Conservation (phyloP, 2,329 filamentous ascomycete genomes). For the Botrytis sinoallii region DNA sequence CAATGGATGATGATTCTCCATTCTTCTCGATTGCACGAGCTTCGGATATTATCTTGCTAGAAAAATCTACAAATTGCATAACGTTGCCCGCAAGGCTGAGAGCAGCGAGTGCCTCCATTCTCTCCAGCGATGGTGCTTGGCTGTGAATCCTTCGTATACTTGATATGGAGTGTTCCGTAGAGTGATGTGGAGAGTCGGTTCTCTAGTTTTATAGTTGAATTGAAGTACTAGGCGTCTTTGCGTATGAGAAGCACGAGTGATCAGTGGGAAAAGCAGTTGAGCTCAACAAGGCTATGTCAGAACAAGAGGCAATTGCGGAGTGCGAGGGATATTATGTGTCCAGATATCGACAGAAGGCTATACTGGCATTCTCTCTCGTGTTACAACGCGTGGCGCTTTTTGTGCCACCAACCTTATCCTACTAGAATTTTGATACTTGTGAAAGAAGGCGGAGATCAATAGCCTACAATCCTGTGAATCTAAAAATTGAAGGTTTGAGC, state of each 20-base stretch:
- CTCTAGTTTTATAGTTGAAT: background rate
- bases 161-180: background rate
- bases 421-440: background rate
- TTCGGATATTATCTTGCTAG: background rate
- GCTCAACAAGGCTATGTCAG: background rate
- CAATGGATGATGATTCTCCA: background rate
- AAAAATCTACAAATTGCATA: background rate
- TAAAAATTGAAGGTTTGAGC: background rate
- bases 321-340: background rate
- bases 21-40: background rate
- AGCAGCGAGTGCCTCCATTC: background rate
- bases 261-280: background rate
- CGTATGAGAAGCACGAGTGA: background rate
- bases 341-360: background rate
- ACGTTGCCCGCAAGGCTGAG: background rate
- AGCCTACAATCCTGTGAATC: background rate
- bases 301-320: background rate
- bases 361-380: background rate
- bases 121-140: background rate
- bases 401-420: background rate
- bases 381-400: background rate
- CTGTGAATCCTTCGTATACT: background rate
- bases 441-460: accelerated
- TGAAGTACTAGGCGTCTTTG: background rate
- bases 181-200: background rate